Evolutionary conservation across 306 rosid species (phyloP).

Genomic region (Cucumis sativus): DNA sequence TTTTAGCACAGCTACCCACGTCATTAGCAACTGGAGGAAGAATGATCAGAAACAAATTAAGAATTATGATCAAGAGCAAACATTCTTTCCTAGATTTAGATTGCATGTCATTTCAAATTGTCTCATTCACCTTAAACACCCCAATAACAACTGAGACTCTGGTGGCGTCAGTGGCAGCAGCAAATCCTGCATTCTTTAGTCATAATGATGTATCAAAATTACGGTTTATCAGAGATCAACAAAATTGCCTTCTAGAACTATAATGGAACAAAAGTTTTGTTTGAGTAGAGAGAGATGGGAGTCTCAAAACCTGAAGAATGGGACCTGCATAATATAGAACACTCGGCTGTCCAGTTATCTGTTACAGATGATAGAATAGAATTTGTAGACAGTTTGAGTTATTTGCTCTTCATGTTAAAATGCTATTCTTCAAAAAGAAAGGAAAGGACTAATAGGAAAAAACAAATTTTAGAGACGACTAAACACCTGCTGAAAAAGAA

Average conservation of each 20-base stretch:
- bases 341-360: slow-evolving; percentile 99
- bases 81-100: slow-evolving; percentile 5
- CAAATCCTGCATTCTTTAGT: slow-evolving; percentile 81
- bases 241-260: slow-evolving; percentile 58
- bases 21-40: slow-evolving; percentile 65
- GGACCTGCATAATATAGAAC: slow-evolving; percentile 89
- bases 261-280: slow-evolving; percentile 5
- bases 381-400: slow-evolving; percentile 21
- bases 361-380: slow-evolving; percentile 25
- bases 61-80: not conserved
- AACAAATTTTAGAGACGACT: slow-evolving; percentile 9
- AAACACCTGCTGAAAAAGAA: slow-evolving; percentile 86
- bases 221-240: slow-evolving; percentile 22
- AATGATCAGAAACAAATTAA: slow-evolving; percentile 12
- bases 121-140: slow-evolving; percentile 58
- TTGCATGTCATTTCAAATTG: not conserved
- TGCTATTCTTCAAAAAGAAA: not conserved
- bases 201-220: slow-evolving; percentile 3
- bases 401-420: slow-evolving; percentile 8
- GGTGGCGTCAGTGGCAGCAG: slow-evolving; percentile 92
- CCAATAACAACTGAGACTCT: slow-evolving; percentile 91
- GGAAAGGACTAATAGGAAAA: not conserved
- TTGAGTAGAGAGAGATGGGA: slow-evolving; percentile 5
- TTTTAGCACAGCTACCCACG: slow-evolving; percentile 76
- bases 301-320: slow-evolving; percentile 69